Evolutionary conservation across 2,329 filamentous ascomycete genomes (phyloP).

Genomic region (Talaromyces sp.): DNA sequence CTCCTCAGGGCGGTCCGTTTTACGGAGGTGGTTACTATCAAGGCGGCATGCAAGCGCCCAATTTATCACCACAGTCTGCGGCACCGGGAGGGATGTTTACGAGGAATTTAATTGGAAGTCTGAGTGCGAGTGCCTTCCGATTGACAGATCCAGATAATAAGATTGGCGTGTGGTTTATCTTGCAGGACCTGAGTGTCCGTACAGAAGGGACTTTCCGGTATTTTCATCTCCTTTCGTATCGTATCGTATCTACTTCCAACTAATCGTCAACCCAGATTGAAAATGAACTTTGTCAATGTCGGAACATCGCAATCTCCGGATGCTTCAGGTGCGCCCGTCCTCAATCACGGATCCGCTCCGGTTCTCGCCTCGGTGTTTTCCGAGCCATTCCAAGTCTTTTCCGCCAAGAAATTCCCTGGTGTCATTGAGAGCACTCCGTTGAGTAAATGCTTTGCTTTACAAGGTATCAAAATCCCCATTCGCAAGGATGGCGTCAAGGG

Average conservation of each 20-base stretch:
- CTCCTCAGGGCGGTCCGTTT: constrained; percentile 25
- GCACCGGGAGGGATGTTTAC: constrained; percentile 81
- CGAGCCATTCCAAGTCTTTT: constrained; percentile 86
- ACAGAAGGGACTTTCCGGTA: constrained; percentile 90
- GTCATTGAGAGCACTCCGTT: constrained; percentile 89
- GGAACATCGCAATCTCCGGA: constrained; percentile 46
- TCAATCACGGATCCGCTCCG: constrained; percentile 70
- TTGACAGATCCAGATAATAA: constrained; percentile 73
- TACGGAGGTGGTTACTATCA: constrained; percentile 26
- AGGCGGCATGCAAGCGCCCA: constrained; percentile 29
- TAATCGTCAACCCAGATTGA: constrained; percentile 43
- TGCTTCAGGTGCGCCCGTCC: constrained; percentile 40
- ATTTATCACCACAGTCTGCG: constrained; percentile 33
- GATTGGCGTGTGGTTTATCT: constrained; percentile 91
- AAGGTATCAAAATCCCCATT: constrained; percentile 96
- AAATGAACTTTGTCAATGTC: constrained; percentile 80
- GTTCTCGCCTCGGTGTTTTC: constrained; percentile 83
- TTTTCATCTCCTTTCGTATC: constrained; percentile 4
- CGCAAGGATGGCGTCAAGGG: constrained; percentile 68
- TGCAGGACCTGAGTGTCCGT: constrained; percentile 90
- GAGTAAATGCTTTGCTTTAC: constrained; percentile 86
- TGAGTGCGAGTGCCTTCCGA: constrained; percentile 81
- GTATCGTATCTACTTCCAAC: background rate
- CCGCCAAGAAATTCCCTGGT: constrained; percentile 96
- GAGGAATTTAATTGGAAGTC: constrained; percentile 85